These are phyloP conservation scores for Hanseniaspora occidentalis DNA, from an alignment of 805 yeast genomes.

Conservation along the genomic window DNA sequence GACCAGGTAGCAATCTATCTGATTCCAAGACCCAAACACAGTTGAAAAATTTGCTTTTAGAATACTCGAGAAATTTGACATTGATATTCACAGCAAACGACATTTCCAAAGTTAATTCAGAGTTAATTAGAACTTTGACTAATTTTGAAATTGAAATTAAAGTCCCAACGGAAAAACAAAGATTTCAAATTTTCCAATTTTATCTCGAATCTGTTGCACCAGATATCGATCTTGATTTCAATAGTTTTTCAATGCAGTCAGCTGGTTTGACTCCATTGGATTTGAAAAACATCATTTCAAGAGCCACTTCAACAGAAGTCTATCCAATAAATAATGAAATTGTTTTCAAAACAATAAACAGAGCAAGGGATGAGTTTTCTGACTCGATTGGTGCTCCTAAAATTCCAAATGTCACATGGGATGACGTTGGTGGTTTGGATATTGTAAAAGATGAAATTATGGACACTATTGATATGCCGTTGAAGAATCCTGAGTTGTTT, in stretches of 20 bases:
- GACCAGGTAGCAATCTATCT: no score
- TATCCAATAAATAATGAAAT: constrained; percentile 46
- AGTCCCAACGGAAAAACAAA: constrained; percentile 71
- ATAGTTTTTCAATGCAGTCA: constrained; percentile 31
- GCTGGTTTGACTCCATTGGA: constrained; percentile 91
- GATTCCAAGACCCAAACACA: no score
- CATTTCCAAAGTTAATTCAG: constrained; percentile 48
- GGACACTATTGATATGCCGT: constrained; percentile 93
- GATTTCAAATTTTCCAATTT: constrained; percentile 48
- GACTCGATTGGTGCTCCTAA: constrained; percentile 95
- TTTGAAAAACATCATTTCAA: constrained; percentile 55
- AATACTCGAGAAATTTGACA: constrained; percentile 29
- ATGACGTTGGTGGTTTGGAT: constrained; percentile 93
- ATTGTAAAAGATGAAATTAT: constrained; percentile 81
- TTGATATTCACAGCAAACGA: constrained; percentile 38
- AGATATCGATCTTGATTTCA: constrained; percentile 5
- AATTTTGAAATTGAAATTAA: constrained; percentile 66
- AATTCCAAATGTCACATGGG: constrained; percentile 93
- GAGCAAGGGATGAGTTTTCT: constrained; percentile 77
- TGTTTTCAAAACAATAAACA: constrained; percentile 49
- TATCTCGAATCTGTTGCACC: constrained; percentile 27
- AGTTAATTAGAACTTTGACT: constrained; percentile 49
- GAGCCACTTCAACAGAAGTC: constrained; percentile 39
- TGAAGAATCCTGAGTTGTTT: constrained; percentile 84
- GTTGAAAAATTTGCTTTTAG: constrained; percentile 28